Base-by-base conservation (phyloP, 2,329 filamentous ascomycete genomes). In the Exserohilum turcica region DNA sequence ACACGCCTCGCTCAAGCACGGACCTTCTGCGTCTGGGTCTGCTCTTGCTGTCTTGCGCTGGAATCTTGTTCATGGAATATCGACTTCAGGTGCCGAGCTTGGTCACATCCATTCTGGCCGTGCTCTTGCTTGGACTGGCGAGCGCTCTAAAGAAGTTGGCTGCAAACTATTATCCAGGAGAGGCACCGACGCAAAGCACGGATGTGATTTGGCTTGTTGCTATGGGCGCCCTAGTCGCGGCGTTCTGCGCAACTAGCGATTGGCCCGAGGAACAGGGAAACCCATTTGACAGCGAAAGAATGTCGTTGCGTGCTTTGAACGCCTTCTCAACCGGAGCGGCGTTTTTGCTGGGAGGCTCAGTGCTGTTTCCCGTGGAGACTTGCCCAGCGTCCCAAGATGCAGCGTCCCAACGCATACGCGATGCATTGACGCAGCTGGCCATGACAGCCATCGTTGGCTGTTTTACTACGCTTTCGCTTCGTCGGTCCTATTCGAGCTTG, bases 1-100 rank as follows among this genome's bases (percentile, higher is more conserved):
- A 44, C 32, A 47, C 18, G 13, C 42, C 53, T 24, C 56, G 45
- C 16, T 53, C 58, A 10, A 48, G 50, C 27, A 28, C 47, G 15
- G 60, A 64, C 43, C 28, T 59, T 2, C 29, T 62, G 44, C 60
- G 59, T 15, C 27, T 65, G 16, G 16, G 48, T 7, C n/a, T 64
- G 10, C 45, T 65, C 6, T 15, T 52, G 7, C 35, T 61, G 12
- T 56, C 60, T 27, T 63, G 60, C 44, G 55, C 49, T 6, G 63
- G 56, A 3, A 59, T 67, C 12, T 52, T 68, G 8, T 52, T 53
- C 28, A 61, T 62, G 29, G 69, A 73, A 37, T 72, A 71, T 46
- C 65, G 65, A 35, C 58, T 70, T 18, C 56, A 49, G 8, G 57
- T 65, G 13, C 55, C 62, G 7, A 59, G 43, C 15, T 46, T 73